Evolutionary conservation across 2,329 filamentous ascomycete species (phyloP).

Genomic region (Alternaria rosae): DNA sequence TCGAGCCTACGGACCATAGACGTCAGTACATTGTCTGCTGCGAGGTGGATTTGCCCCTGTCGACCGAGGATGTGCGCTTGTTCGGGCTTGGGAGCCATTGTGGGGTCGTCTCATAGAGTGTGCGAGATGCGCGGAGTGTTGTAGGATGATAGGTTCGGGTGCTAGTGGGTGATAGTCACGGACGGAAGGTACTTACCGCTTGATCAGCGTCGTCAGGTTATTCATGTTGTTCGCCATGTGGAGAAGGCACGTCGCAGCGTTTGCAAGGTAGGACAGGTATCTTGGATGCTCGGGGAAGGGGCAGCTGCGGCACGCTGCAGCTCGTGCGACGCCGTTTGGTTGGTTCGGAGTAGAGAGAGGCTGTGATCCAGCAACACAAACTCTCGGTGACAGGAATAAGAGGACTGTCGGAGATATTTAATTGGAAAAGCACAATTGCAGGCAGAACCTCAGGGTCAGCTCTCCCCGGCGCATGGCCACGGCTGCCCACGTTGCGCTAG

Average conservation of each 20-base stretch:
- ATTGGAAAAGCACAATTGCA: constrained; percentile 8
- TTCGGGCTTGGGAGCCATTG: constrained; percentile 16
- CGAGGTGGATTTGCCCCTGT: constrained; percentile 27
- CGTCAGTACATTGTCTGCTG: constrained; percentile 57
- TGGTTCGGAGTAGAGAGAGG: background rate
- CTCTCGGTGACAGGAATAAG: background rate
- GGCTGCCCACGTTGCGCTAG: constrained; percentile 25
- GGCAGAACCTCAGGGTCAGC: constrained; percentile 5
- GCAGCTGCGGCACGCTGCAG: constrained; percentile 37
- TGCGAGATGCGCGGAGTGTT: background rate
- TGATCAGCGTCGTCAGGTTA: constrained; percentile 96
- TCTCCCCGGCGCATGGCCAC: constrained; percentile 11
- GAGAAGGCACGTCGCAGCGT: constrained; percentile 35
- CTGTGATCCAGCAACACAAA: background rate
- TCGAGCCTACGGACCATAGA: constrained; percentile 75
- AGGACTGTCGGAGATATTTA: background rate
- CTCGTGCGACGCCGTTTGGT: constrained; percentile 11
- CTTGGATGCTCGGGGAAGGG: constrained; percentile 33
- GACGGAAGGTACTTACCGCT: constrained; percentile 72
- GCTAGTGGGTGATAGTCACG: background rate
- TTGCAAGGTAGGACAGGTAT: constrained; percentile 34
- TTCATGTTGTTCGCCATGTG: constrained; percentile 88
- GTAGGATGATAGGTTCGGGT: background rate
- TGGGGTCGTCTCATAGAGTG: constrained; percentile 3
- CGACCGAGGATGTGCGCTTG: constrained; percentile 22